Evolutionary conservation across 1,284 basidiomycete genomes (phyloP), one percentile per base, ranked within the genome.

Genomic region (Pseudozyma tsukubaensis): DNA sequence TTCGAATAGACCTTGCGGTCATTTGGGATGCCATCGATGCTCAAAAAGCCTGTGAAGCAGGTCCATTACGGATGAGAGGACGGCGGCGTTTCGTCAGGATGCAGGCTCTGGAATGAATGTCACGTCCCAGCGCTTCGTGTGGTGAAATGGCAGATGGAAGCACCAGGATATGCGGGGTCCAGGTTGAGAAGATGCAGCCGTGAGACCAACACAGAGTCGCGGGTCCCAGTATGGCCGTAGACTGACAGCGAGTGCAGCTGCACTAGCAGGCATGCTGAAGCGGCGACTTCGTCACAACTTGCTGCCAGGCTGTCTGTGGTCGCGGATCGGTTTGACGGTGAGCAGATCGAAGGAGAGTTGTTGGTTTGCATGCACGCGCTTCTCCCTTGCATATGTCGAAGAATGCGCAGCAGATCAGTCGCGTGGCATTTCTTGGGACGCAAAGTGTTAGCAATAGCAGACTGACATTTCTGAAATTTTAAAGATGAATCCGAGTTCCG

Each of bases 361-460:
- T 21, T 10, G 11, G 36, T 50, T 50, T 53, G 29, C 21, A 58
- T 57, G 61, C 53, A 39, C 60, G 43, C 50, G 43, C 51, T n/a
- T 42, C 18, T 51, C 57, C 70, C 70, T 72, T 72, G 70, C 70
- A 72, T 67, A 67, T 52, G 70, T 72, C 70, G 59, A 72, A 67
- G 70, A 67, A 59, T 51, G 70, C 70, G 52, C 59, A 63, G 50
- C 57, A 12, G 14, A 21, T 10, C 24, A 36, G 44, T 42, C 61
- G 29, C 42, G 36, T 50, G 45, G 18, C 39, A 13, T 29, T 18
- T 52, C 37, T 52, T 52, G 34, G 37, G 24, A 3, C 5, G 9
- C n/a, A n/a, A n/a, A n/a, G n/a, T n/a, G n/a, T n/a, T n/a, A n/a
- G n/a, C n/a, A n/a, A n/a, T n/a, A n/a, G n/a, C n/a, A n/a, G n/a